These are phyloP conservation scores for Brassica cretica DNA, from an alignment of 345 rosid genomes.

Conservation along the genomic window DNA sequence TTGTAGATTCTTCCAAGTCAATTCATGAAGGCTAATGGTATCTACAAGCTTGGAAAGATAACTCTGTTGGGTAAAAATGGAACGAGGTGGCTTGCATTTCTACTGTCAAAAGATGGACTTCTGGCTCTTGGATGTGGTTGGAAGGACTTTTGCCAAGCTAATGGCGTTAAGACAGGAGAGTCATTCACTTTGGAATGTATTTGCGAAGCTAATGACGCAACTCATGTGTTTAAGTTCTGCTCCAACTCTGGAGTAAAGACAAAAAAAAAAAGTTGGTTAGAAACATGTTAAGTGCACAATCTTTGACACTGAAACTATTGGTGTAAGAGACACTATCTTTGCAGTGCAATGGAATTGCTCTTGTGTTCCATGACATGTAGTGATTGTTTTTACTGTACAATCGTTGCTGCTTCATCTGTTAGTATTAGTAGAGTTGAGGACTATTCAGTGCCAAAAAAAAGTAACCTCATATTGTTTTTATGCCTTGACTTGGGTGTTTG, in stretches of 20 bases:
- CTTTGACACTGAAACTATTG: too few relatives aligned
- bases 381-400: not conserved
- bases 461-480: not conserved
- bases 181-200: constrained; percentile 1
- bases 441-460: not conserved
- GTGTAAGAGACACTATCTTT: too few relatives aligned
- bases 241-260: not conserved
- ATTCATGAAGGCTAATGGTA: not conserved
- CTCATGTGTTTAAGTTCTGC: not conserved
- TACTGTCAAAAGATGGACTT: not conserved
- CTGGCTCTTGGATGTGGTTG: not conserved
- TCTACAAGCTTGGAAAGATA: constrained; percentile 18
- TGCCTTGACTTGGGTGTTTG: too few relatives aligned
- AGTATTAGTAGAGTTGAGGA: not conserved
- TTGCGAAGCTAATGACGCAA: not conserved
- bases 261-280: not conserved
- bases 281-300: not conserved
- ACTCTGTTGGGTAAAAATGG: not conserved
- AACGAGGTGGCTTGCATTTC: not conserved
- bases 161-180: constrained; percentile 4
- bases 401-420: not conserved
- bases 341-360: not conserved
- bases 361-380: not conserved
- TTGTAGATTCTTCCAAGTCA: constrained; percentile 18
- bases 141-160: constrained; percentile 13